phyloP scores from a whole-genome alignment of 495 filamentous ascomycete genomes.

The Aspergillus leporis region DNA sequence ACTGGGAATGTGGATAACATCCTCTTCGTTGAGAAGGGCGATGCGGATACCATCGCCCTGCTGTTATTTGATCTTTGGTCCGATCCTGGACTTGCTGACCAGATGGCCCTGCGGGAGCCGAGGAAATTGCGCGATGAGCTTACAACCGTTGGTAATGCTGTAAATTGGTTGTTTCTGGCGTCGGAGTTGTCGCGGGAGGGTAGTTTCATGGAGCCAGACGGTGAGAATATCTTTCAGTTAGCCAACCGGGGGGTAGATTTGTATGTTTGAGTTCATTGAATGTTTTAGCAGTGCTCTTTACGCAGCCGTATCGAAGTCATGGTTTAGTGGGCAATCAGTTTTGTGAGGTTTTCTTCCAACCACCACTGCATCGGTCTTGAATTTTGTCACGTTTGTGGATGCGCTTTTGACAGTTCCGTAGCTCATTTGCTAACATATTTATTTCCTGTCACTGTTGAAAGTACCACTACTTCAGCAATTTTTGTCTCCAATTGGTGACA shows the following conservation, averaged over 20 bases:
- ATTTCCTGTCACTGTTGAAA: too few relatives aligned
- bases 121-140: not conserved
- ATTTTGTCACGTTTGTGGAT: too few relatives aligned
- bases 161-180: constrained; percentile 13
- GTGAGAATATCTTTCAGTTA: constrained; percentile 8
- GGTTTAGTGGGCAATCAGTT: too few relatives aligned
- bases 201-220: not conserved
- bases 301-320: too few relatives aligned
- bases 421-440: too few relatives aligned
- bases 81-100: not conserved
- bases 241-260: not conserved
- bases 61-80: constrained; percentile 1
- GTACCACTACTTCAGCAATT: too few relatives aligned
- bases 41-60: not conserved
- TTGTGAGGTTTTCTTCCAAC: too few relatives aligned
- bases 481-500: too few relatives aligned
- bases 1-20: not conserved
- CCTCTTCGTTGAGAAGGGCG: constrained; percentile 1
- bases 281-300: too few relatives aligned
- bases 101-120: not conserved
- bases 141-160: constrained; percentile 17
- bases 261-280: too few relatives aligned
- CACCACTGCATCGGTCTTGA: too few relatives aligned
- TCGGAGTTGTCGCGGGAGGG: constrained; percentile 6
- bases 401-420: too few relatives aligned